Conservation (phyloP, 345 rosid genomes). For the Salix brachista region DNA sequence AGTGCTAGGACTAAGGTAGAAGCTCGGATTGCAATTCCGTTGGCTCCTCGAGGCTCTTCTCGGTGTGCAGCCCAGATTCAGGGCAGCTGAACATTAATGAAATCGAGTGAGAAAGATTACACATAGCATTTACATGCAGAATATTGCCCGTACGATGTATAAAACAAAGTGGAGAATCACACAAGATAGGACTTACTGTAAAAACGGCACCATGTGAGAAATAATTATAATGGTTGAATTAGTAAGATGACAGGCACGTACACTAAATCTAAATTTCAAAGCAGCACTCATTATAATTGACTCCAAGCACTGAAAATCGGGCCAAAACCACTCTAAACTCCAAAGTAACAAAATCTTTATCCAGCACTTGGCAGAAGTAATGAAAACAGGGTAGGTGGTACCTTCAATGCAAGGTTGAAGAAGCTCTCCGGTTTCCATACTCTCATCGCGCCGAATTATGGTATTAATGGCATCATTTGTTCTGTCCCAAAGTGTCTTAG, state of each 20-base stretch:
- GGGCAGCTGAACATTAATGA: constrained; percentile 52
- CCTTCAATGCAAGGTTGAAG: constrained; percentile 80
- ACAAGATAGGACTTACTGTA: neutral
- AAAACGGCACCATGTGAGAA: neutral
- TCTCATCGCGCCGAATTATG: constrained; percentile 55
- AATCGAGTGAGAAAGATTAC: constrained; percentile 5
- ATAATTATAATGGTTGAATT: neutral
- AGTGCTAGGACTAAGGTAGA: constrained; percentile 39
- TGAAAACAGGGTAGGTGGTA: constrained; percentile 13
- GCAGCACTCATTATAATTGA: neutral
- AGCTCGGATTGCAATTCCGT: constrained; percentile 39
- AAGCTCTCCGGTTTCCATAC: constrained; percentile 53
- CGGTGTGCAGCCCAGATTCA: constrained; percentile 60
- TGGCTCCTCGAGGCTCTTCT: constrained; percentile 61
- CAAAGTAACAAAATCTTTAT: neutral
- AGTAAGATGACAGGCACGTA: neutral
- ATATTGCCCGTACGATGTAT: neutral
- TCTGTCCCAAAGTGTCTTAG: constrained; percentile 50
- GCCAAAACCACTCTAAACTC: neutral
- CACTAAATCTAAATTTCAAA: constrained; percentile 4
- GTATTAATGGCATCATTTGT: constrained; percentile 65
- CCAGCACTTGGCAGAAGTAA: neutral
- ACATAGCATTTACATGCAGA: neutral
- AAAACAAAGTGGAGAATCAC: neutral
- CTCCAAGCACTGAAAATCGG: neutral